These are phyloP conservation scores for Aspergillus cejpii DNA, from an alignment of 2,329 filamentous ascomycete genomes.

Conservation along the genomic window DNA sequence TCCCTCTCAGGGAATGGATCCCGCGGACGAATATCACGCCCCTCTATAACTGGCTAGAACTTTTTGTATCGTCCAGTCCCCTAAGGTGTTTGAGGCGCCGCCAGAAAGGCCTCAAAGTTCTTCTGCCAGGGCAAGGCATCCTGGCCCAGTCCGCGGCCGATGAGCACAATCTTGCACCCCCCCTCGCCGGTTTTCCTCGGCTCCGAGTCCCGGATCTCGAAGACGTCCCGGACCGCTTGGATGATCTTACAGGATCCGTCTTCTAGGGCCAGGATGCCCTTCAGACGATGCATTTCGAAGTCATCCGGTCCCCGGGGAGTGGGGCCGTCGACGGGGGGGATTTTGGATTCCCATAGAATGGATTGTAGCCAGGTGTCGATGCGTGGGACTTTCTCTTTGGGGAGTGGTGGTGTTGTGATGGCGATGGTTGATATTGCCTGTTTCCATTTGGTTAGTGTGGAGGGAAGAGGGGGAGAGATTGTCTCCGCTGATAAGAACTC, in stretches of 20 bases:
- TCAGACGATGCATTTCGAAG: conserved; percentile 82
- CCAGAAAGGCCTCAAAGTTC: conserved; percentile 31
- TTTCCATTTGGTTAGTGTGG: conserved; percentile 1
- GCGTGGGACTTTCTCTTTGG: conserved; percentile 49
- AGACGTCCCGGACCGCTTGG: conserved; percentile 88
- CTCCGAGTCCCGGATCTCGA: conserved; percentile 71
- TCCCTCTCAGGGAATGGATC: too few species aligned
- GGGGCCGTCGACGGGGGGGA: conserved; percentile 17
- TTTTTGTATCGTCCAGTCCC: too few species aligned
- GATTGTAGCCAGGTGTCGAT: conserved; percentile 78
- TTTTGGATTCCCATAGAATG: conserved; percentile 66
- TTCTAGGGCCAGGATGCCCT: conserved; percentile 67
- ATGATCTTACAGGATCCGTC: conserved; percentile 64
- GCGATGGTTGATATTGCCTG: conserved; percentile 80
- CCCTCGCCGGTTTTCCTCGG: conserved; percentile 12
- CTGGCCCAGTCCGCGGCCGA: conserved; percentile 39
- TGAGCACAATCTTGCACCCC: conserved; percentile 43
- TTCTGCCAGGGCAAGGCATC: conserved; percentile 29
- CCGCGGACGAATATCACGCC: too few species aligned
- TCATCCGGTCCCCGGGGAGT: conserved; percentile 22
- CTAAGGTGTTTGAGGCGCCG: too few species aligned
- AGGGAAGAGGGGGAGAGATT: conserved; percentile 5
- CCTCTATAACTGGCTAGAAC: too few species aligned
- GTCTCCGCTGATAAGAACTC: conserved; percentile 38
- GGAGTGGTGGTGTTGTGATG: conserved; percentile 59